These are phyloP conservation scores for Aspergillus nidulans DNA, from an alignment of 495 filamentous ascomycete genomes.

Conservation along the genomic window DNA sequence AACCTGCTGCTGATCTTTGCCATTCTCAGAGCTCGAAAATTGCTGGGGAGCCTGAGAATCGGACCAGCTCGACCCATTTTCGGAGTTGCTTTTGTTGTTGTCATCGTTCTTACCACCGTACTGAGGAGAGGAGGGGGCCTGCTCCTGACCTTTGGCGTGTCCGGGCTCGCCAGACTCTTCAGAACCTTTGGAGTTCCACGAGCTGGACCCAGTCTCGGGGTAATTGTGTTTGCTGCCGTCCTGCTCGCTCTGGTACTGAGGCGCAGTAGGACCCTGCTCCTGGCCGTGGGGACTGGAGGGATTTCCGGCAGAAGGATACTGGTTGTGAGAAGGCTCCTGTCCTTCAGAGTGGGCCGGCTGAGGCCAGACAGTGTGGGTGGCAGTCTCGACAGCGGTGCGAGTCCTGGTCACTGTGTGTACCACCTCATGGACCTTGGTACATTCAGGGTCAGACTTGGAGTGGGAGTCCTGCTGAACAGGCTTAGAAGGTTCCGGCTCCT, in stretches of 20 bases:
- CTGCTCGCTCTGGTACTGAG: not conserved
- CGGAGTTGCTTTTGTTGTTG: no score
- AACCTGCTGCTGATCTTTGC: no score
- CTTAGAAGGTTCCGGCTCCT: not conserved
- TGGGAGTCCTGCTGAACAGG: not conserved
- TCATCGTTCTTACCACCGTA: no score
- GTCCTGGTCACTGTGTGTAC: constrained; percentile 31
- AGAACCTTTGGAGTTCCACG: no score
- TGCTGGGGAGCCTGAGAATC: no score
- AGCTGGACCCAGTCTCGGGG: no score
- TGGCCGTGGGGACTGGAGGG: not conserved
- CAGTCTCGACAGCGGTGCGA: constrained; percentile 5
- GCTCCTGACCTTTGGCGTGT: no score
- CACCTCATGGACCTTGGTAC: constrained; percentile 23
- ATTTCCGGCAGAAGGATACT: not conserved
- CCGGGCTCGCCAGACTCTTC: no score
- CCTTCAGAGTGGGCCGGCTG: not conserved
- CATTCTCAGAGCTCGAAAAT: no score
- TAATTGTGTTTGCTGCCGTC: not conserved
- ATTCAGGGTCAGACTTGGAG: not conserved
- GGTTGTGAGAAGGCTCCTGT: not conserved
- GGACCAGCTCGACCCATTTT: no score
- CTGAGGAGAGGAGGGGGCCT: not conserved
- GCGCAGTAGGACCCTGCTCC: not conserved
- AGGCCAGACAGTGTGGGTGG: not conserved